Evolutionary conservation across 2,329 filamentous ascomycete genomes (phyloP).

Genomic region (Xylaria sp.): DNA sequence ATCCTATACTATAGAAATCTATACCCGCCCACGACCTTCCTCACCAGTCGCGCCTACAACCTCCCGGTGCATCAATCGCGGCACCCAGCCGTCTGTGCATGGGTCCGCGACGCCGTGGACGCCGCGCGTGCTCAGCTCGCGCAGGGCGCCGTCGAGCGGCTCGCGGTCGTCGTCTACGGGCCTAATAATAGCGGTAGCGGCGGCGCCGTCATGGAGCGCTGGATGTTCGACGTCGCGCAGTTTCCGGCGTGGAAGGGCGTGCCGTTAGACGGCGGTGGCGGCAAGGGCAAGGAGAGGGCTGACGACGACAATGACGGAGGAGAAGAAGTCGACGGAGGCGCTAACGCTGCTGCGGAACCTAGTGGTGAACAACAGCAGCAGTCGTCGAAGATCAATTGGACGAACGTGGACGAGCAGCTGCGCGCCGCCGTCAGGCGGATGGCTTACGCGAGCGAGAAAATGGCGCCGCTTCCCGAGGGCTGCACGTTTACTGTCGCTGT

Average conservation of each 20-base stretch:
- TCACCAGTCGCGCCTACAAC: slow-evolving; percentile 83
- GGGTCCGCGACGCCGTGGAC: slow-evolving; percentile 83
- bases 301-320: slow-evolving; percentile 45
- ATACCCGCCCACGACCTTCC: slow-evolving; percentile 82
- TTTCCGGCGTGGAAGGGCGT: slow-evolving; percentile 62
- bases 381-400: slow-evolving; percentile 56
- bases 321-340: slow-evolving; percentile 39
- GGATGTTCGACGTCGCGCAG: slow-evolving; percentile 67
- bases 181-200: slow-evolving; percentile 44
- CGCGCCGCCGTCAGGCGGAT: slow-evolving; percentile 74
- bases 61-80: slow-evolving; percentile 85
- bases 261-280: slow-evolving; percentile 42
- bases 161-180: slow-evolving; percentile 60
- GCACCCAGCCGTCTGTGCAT: slow-evolving; percentile 85
- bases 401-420: slow-evolving; percentile 77
- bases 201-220: slow-evolving; percentile 66
- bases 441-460: slow-evolving; percentile 66
- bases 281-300: slow-evolving; percentile 40
- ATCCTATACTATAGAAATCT: slow-evolving; percentile 84
- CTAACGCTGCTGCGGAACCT: slow-evolving; percentile 1
- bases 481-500: slow-evolving; percentile 83
- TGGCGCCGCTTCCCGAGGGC: slow-evolving; percentile 67
- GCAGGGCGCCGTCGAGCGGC: slow-evolving; percentile 59
- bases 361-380: slow-evolving; percentile 4
- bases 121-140: slow-evolving; percentile 78